These are phyloP conservation scores for Fistulina hepatica DNA, from an alignment of 1,284 basidiomycete genomes.

Conservation along the genomic window DNA sequence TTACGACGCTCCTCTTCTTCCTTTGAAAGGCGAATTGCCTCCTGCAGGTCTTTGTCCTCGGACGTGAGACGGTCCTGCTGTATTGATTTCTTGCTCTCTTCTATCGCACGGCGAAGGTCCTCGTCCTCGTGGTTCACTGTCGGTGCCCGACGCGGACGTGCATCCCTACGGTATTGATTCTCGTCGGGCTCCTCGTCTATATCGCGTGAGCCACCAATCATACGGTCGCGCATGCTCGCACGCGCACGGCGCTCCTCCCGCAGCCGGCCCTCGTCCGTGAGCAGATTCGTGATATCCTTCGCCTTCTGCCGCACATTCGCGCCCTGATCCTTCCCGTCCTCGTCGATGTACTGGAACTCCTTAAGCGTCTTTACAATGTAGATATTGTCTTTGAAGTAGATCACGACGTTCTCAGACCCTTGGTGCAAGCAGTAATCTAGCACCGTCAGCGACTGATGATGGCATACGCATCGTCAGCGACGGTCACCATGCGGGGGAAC, in stretches of 20 bases:
- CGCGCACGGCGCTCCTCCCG: constrained; percentile 78
- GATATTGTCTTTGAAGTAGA: constrained; percentile 96
- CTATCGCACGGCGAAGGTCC: constrained; percentile 74
- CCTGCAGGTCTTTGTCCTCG: constrained; percentile 72
- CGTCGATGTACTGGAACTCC: constrained; percentile 97
- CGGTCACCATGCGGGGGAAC: too few relatives aligned
- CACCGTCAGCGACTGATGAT: constrained; percentile 76
- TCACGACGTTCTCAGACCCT: constrained; percentile 95
- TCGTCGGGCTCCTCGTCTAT: constrained; percentile 32
- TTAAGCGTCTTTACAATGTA: constrained; percentile 99
- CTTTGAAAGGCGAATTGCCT: constrained; percentile 75
- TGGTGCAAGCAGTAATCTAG: constrained; percentile 96
- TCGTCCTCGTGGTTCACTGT: constrained; percentile 52
- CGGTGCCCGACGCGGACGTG: constrained; percentile 41
- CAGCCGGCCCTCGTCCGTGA: constrained; percentile 83
- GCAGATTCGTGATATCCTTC: constrained; percentile 95
- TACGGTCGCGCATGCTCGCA: constrained; percentile 91
- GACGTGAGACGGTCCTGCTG: constrained; percentile 63
- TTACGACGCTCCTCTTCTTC: constrained; percentile 76
- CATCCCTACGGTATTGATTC: too few relatives aligned
- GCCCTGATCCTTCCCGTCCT: constrained; percentile 94
- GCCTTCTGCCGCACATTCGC: constrained; percentile 99
- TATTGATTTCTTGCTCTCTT: constrained; percentile 50
- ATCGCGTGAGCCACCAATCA: constrained; percentile 55
- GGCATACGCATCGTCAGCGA: not conserved